These are phyloP conservation scores for Zea luxurians DNA, from an alignment of 176 grass and related monocot genomes.

Conservation along the genomic window DNA sequence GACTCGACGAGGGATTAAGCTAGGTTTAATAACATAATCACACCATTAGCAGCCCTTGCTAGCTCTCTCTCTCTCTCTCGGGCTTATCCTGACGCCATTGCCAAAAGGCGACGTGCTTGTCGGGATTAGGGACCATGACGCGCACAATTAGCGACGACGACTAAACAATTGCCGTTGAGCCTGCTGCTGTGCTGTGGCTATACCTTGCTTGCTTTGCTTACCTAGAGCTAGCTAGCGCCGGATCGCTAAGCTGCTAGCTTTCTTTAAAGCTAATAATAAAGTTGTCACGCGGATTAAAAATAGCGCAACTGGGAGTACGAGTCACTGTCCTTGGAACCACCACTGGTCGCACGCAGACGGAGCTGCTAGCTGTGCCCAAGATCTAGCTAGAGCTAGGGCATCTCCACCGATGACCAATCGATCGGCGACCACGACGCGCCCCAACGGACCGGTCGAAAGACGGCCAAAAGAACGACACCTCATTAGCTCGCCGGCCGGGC, in stretches of 20 bases:
- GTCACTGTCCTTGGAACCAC: constrained; percentile 64
- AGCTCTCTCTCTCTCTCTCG: constrained; percentile 24
- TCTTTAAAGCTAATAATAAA: constrained; percentile 74
- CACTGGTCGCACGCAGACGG: constrained; percentile 37
- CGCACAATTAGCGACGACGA: constrained; percentile 44
- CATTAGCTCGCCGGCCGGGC: not conserved
- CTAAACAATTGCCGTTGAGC: constrained; percentile 37
- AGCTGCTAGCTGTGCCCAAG: constrained; percentile 41
- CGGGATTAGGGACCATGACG: constrained; percentile 69
- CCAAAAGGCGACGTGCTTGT: constrained; percentile 71
- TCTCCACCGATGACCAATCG: constrained; percentile 37
- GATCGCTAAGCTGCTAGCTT: constrained; percentile 40
- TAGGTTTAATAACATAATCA: constrained; percentile 49
- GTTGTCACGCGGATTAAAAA: constrained; percentile 52
- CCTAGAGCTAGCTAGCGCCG: not conserved
- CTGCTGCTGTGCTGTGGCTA: not conserved
- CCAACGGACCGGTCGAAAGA: constrained; percentile 34
- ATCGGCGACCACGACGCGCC: constrained; percentile 11
- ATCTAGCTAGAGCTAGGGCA: constrained; percentile 42
- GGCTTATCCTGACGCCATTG: constrained; percentile 54
- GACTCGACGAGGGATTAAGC: constrained; percentile 56
- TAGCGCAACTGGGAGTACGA: constrained; percentile 53
- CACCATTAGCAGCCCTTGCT: constrained; percentile 39
- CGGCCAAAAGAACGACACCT: constrained; percentile 36
- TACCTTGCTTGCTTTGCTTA: constrained; percentile 13